Conservation (phyloP, 352 stramenopile genomes). For the Pythium sp. region DNA sequence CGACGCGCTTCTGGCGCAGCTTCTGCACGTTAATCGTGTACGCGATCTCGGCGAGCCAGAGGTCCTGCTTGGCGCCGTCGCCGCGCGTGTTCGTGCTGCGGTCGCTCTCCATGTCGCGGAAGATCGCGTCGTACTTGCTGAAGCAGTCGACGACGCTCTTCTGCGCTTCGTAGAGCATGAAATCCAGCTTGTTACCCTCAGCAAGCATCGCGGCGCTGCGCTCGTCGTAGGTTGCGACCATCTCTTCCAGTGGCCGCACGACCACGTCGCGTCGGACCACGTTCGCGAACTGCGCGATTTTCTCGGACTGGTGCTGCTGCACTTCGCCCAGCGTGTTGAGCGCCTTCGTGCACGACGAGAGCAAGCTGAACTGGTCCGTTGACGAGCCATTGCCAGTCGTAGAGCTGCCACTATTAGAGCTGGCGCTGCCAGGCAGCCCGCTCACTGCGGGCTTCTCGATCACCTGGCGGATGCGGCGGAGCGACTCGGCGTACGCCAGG, state of each 20-base stretch:
- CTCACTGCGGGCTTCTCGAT: slow-evolving; percentile 35
- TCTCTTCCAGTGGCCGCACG: slow-evolving; percentile 66
- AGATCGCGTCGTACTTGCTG: slow-evolving; percentile 53
- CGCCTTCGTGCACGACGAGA: slow-evolving; percentile 59
- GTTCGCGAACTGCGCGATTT: slow-evolving; percentile 71
- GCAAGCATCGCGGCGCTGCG: slow-evolving; percentile 43
- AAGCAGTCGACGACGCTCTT: slow-evolving; percentile 59
- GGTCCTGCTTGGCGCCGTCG: slow-evolving; percentile 32
- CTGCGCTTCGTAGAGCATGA: slow-evolving; percentile 52
- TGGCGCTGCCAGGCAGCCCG: not conserved
- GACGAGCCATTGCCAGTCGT: not conserved
- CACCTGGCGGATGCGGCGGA: slow-evolving; percentile 55
- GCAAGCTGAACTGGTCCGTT: slow-evolving; percentile 8
- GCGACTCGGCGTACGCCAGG: slow-evolving; percentile 68
- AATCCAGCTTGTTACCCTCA: slow-evolving; percentile 56
- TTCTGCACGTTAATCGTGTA: slow-evolving; percentile 78
- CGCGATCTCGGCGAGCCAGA: slow-evolving; percentile 73
- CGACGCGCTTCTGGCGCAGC: slow-evolving; percentile 52
- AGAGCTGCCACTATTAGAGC: not conserved
- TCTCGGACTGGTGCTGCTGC: slow-evolving; percentile 77
- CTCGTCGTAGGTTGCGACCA: slow-evolving; percentile 64
- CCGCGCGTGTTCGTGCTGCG: slow-evolving; percentile 16
- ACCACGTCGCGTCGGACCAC: slow-evolving; percentile 73
- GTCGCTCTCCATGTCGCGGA: slow-evolving; percentile 51
- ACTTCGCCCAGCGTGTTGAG: slow-evolving; percentile 61